Conservation (phyloP, 2,329 filamentous ascomycete genomes). For the Epichloe uncinata region DNA sequence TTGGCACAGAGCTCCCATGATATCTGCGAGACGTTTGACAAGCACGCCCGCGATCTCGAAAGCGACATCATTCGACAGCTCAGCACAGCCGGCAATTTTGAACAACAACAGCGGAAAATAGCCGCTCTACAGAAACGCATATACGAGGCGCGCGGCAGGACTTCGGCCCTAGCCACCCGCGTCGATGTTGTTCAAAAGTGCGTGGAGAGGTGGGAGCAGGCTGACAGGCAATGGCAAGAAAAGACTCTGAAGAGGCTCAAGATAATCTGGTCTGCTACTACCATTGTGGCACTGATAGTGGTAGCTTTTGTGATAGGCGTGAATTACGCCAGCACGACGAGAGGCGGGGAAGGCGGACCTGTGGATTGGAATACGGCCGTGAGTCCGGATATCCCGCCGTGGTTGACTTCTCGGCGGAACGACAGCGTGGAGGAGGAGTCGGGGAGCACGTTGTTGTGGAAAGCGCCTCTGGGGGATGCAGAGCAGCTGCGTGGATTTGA, state of each 20-base stretch:
- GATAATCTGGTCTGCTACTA: constrained; percentile 48
- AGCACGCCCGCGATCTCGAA: constrained; percentile 44
- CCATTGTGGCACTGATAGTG: constrained; percentile 32
- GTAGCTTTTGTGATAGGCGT: constrained; percentile 28
- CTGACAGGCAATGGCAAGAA: constrained; percentile 55
- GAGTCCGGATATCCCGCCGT: constrained; percentile 5
- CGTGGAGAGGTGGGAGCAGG: constrained; percentile 54
- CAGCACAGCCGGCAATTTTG: constrained; percentile 46
- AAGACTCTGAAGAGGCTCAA: constrained; percentile 50
- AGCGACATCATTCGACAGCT: constrained; percentile 49
- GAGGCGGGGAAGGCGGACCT: background rate
- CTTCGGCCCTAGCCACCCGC: constrained; percentile 45
- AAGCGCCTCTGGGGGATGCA: constrained; percentile 16
- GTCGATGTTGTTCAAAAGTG: constrained; percentile 50
- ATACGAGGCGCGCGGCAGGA: constrained; percentile 42
- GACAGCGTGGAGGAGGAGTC: constrained; percentile 9
- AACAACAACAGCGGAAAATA: constrained; percentile 51
- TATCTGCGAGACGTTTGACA: constrained; percentile 44
- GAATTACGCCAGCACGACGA: constrained; percentile 9
- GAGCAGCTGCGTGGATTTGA: constrained; percentile 32
- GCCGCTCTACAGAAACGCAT: constrained; percentile 49
- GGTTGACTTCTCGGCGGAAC: constrained; percentile 8
- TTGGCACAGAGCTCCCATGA: constrained; percentile 49
- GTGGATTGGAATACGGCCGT: constrained; percentile 2
- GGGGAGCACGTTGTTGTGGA: constrained; percentile 13